Evolutionary conservation across 805 yeast species (phyloP), one percentile per base, ranked within the genome.

Genomic region (Jamesozyma jinghongensis): DNA sequence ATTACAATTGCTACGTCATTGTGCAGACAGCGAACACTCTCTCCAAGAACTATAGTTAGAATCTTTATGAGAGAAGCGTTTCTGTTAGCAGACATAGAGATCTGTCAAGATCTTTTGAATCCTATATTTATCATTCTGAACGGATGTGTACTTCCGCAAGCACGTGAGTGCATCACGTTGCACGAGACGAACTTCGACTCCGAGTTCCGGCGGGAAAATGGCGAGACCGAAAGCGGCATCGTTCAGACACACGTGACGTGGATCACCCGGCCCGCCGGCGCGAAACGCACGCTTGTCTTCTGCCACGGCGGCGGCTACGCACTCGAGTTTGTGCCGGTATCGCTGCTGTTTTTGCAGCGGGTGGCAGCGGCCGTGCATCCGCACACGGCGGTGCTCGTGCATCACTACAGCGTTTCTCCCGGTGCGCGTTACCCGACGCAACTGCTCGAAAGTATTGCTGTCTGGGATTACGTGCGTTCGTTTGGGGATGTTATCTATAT

Each of bases 271-370:
- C n/a, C n/a, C n/a, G n/a, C n/a, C n/a, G n/a, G n/a, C n/a, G n/a
- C n/a, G n/a, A n/a, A n/a, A n/a, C n/a, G n/a, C n/a, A n/a, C n/a
- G n/a, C n/a, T n/a, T n/a, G n/a, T n/a, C 10, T 56, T 46, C 34
- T 39, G 48, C 8, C 61, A 56, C 38, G 61, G 61, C 22, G 61
- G 61, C 35, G 61, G 59, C 3, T 54, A 48, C 44, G 50, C 52
- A 11, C 17, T 53, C 2, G 46, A 46, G 34, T 32, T 52, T 30
- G 30, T 48, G 1, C 48, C 55, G 0, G 25, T 41, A 13, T 40
- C 47, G 3, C 19, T 52, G n/a, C 19, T 37, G 3, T 53, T 46
- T 22, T 30, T 52, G 31, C 40, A 36, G 3, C 46, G 47, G 19
- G 13, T 56, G 5, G 30, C 43, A 6, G 40, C 40, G n/a, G n/a